phyloP scores from a whole-genome alignment of 116 monocot species.

The Zostera marina region DNA sequence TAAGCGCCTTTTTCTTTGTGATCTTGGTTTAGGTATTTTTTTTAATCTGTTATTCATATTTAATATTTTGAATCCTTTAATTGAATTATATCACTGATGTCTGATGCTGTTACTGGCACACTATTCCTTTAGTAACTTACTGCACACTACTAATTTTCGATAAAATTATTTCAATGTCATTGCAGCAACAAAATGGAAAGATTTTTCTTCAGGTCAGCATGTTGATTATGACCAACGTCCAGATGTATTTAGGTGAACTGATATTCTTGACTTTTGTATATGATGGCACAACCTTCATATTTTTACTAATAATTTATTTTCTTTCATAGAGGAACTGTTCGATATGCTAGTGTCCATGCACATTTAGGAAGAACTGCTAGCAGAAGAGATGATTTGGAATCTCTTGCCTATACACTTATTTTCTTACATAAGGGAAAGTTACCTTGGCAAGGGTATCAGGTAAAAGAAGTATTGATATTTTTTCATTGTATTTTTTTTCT shows the following conservation, averaged over 20 bases:
- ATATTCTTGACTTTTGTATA: too few species aligned
- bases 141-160: too few species aligned
- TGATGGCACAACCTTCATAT: not conserved
- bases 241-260: constrained; percentile 62
- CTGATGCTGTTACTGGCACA: too few species aligned
- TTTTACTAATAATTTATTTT: not conserved
- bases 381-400: constrained; percentile 95
- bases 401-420: constrained; percentile 89
- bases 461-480: constrained; percentile 6
- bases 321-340: constrained; percentile 60
- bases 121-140: too few species aligned
- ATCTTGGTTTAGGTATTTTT: constrained; percentile 73
- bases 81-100: not conserved
- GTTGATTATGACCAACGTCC: constrained; percentile 95
- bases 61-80: not conserved
- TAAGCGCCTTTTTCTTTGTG: constrained; percentile 81
- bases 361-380: constrained; percentile 90
- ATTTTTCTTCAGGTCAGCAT: constrained; percentile 48
- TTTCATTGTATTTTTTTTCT: not conserved
- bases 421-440: constrained; percentile 70
- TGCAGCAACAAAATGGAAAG: constrained; percentile 92
- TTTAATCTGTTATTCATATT: not conserved
- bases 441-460: constrained; percentile 99
- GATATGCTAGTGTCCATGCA: constrained; percentile 98
- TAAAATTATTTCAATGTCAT: not conserved